phyloP scores from a whole-genome alignment of 345 rosid genomes.

The Turritis glabra region DNA sequence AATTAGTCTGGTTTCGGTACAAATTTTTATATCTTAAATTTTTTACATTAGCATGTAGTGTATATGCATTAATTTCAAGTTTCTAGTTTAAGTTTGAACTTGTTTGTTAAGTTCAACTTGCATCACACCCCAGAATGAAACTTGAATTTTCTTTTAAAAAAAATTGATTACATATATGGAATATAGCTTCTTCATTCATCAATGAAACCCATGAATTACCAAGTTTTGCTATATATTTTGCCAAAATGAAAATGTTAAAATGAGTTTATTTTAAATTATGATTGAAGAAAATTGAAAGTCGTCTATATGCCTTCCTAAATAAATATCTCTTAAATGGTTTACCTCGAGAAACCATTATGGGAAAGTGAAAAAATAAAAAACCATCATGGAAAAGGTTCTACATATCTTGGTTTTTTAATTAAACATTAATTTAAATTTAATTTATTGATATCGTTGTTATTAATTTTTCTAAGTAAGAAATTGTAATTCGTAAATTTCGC shows the following conservation, averaged over 20 bases:
- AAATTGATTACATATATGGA: too few relatives aligned
- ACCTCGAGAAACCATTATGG: constrained; percentile 1
- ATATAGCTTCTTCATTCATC: too few relatives aligned
- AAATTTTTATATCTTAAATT: not conserved
- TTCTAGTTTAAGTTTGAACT: not conserved
- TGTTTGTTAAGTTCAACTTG: not conserved
- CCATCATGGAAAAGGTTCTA: not conserved
- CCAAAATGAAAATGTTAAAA: not conserved
- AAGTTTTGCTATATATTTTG: not conserved
- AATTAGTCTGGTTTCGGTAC: not conserved
- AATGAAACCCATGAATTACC: too few relatives aligned
- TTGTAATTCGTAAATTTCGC: not conserved
- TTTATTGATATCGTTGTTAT: not conserved
- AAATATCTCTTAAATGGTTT: not conserved
- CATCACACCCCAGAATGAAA: not conserved
- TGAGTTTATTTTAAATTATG: not conserved
- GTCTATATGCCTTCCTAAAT: constrained; percentile 3
- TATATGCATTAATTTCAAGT: not conserved
- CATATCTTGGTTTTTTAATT: not conserved
- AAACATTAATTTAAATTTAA: not conserved
- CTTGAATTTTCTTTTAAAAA: too few relatives aligned
- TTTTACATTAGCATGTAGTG: not conserved
- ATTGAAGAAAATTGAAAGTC: not conserved
- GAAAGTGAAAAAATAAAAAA: not conserved
- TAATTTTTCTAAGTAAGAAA: not conserved